Conservation (phyloP, 495 filamentous ascomycete species). For the Aspergillus mulundensis region DNA sequence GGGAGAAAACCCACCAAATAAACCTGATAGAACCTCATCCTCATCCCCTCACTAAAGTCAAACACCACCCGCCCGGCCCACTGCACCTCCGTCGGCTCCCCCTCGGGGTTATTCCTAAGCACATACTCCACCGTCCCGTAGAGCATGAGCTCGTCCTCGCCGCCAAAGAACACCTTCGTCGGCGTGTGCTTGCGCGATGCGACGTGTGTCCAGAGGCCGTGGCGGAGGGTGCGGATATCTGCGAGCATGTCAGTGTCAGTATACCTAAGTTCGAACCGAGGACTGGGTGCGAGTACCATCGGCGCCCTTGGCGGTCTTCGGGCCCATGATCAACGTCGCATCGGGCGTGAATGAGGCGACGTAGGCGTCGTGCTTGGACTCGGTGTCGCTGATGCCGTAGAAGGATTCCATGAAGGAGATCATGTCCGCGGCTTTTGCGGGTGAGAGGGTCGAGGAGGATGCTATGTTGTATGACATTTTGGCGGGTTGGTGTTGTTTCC, state of each 20-base stretch:
- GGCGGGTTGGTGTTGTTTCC: background rate
- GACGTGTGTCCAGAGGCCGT: conserved; percentile 56
- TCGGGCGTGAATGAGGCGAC: conserved; percentile 50
- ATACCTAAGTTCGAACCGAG: too few species aligned
- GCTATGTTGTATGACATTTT: conserved; percentile 40
- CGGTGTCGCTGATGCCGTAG: conserved; percentile 55
- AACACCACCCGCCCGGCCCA: conserved; percentile 57
- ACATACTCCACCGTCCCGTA: conserved; percentile 55
- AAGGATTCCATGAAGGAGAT: conserved; percentile 53
- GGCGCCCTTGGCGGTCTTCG: conserved; percentile 46
- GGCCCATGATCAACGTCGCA: conserved; percentile 55
- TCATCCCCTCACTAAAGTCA: conserved; percentile 32
- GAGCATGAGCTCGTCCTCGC: conserved; percentile 56
- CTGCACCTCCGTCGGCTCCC: conserved; percentile 32
- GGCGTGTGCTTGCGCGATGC: conserved; percentile 47
- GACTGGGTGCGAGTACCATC: conserved; percentile 32
- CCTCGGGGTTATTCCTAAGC: conserved; percentile 45
- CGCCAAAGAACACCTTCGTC: conserved; percentile 50
- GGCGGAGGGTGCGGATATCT: conserved; percentile 54
- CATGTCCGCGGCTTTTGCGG: conserved; percentile 30
- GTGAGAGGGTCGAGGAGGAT: conserved; percentile 28
- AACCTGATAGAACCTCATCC: conserved; percentile 63
- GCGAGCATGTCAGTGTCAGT: background rate
- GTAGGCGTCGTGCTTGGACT: conserved; percentile 53
- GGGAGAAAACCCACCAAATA: conserved; percentile 48